These are phyloP conservation scores for Globisporangium orthogonon DNA, from an alignment of 352 stramenopile species.

Conservation along the genomic window DNA sequence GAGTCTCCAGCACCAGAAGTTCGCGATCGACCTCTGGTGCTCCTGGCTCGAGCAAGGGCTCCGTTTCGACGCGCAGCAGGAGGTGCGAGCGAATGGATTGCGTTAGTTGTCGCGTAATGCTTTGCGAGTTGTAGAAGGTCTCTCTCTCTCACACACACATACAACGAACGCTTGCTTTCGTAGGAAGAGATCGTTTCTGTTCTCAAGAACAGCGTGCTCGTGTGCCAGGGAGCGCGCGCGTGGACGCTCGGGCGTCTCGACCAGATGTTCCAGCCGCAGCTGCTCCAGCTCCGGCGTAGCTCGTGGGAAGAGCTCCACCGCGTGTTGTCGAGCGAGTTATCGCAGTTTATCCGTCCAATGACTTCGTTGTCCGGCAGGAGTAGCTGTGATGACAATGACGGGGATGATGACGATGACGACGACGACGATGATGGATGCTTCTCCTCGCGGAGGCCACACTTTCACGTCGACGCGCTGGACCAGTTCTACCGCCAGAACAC, in stretches of 20 bases:
- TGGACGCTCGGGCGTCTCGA: constrained; percentile 45
- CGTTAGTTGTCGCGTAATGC: neutral
- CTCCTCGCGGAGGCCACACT: constrained; percentile 11
- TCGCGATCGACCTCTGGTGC: constrained; percentile 71
- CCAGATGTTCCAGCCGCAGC: constrained; percentile 19
- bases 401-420: constrained; percentile 21
- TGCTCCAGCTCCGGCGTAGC: constrained; percentile 9
- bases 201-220: constrained; percentile 38
- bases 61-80: constrained; percentile 48
- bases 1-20: constrained; percentile 35
- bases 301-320: constrained; percentile 39
- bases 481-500: constrained; percentile 45
- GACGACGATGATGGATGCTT: constrained; percentile 13
- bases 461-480: constrained; percentile 34
- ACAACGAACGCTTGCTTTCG: neutral
- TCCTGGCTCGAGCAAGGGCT: constrained; percentile 41
- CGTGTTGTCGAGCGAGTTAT: constrained; percentile 30
- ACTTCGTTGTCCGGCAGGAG: neutral
- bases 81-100: constrained; percentile 24
- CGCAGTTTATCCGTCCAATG: constrained; percentile 31
- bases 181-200: constrained; percentile 53
- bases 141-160: no score
- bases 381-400: neutral
- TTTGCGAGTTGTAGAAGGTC: no score
- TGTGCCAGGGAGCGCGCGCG: constrained; percentile 25